These are phyloP conservation scores for Blastocystis sp. DNA, from an alignment of 352 stramenopile species.

Conservation along the genomic window DNA sequence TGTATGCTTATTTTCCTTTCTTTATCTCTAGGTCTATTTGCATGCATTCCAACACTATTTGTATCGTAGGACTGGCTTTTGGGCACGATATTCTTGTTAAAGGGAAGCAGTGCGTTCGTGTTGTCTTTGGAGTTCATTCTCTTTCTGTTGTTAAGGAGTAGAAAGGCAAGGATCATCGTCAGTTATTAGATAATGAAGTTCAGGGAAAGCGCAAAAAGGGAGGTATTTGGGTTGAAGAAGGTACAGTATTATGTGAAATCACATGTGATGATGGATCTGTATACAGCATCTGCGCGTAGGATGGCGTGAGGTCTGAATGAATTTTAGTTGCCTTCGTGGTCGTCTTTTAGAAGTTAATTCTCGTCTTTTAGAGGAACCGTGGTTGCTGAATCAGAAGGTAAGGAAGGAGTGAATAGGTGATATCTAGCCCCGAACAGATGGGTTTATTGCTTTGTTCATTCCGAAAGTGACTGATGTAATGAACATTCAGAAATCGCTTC, in stretches of 20 bases:
- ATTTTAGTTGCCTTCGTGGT: constrained; percentile 39
- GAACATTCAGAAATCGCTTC: constrained; percentile 67
- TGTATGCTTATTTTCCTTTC: not conserved
- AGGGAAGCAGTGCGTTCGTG: constrained; percentile 32
- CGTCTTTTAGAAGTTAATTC: constrained; percentile 46
- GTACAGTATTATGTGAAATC: constrained; percentile 48
- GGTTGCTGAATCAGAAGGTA: constrained; percentile 52
- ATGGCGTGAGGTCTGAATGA: not conserved
- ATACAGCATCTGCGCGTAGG: constrained; percentile 20
- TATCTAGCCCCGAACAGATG: constrained; percentile 49
- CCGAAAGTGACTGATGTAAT: constrained; percentile 64
- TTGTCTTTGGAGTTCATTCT: constrained; percentile 35
- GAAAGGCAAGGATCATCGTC: constrained; percentile 56
- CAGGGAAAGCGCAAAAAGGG: constrained; percentile 63
- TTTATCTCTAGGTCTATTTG: constrained; percentile 25
- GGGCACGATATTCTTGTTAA: constrained; percentile 53
- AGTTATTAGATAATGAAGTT: constrained; percentile 24
- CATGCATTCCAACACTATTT: constrained; percentile 67
- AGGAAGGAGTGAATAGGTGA: not conserved
- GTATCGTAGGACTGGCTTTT: constrained; percentile 60
- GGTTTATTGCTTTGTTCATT: constrained; percentile 56
- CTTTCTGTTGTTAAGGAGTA: not conserved
- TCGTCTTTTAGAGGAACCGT: constrained; percentile 58
- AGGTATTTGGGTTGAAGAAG: constrained; percentile 67
- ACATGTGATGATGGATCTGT: constrained; percentile 59